Conservation (phyloP, 805 yeast species). For the Vanderwaltozyma yarrowii region DNA sequence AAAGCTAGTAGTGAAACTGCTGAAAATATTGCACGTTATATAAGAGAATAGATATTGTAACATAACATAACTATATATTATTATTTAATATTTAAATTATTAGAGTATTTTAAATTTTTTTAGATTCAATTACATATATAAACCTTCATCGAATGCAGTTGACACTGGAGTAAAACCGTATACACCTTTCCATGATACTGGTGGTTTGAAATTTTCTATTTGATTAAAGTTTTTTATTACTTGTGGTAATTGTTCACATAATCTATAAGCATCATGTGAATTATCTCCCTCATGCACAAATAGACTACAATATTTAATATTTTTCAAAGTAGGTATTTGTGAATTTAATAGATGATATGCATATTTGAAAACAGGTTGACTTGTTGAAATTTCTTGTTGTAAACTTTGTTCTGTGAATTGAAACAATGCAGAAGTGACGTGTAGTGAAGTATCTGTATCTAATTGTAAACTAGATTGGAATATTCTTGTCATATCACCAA, state of each 20-base stretch:
- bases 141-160: conserved; percentile 62
- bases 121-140: conserved; percentile 31
- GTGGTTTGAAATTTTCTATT: conserved; percentile 34
- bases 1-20: conserved; percentile 57
- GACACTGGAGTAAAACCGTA: conserved; percentile 70
- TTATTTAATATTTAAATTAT: no score
- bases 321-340: conserved; percentile 6
- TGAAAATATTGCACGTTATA: conserved; percentile 60
- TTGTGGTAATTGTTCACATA: conserved; percentile 14
- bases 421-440: conserved; percentile 14
- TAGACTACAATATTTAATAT: conserved; percentile 37
- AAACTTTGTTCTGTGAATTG: conserved; percentile 16
- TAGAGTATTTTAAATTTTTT: no score
- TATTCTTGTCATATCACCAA: conserved; percentile 13
- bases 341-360: conserved; percentile 19
- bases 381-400: conserved; percentile 20
- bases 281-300: conserved; percentile 90
- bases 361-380: conserved; percentile 22
- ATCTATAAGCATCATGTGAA: conserved; percentile 47
- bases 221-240: conserved; percentile 10
- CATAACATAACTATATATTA: no score
- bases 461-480: conserved; percentile 16
- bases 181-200: conserved; percentile 76
- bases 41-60: conserved; percentile 33
- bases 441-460: conserved; percentile 8